Evolutionary conservation across 345 rosid species (phyloP).

Genomic region (Stellera chamaejasme): DNA sequence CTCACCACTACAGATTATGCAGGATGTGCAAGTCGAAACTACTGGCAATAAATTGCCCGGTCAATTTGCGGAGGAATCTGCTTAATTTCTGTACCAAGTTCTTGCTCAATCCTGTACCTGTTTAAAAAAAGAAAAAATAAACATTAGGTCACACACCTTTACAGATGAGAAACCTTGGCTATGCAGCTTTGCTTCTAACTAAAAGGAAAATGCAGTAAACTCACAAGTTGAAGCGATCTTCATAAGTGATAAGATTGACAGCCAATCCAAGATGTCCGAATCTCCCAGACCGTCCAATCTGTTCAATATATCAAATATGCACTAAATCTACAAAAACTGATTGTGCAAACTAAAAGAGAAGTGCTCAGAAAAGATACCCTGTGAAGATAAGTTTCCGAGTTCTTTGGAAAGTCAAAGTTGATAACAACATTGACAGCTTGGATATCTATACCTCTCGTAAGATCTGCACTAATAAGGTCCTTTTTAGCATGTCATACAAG

Average conservation of each 20-base stretch:
- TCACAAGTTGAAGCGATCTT: constrained; percentile 98
- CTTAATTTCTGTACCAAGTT: constrained; percentile 98
- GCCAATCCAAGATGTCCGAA: constrained; percentile 99
- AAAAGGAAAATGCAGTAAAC: neutral
- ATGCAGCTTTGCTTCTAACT: neutral
- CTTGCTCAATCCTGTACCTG: constrained; percentile 99
- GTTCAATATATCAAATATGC: constrained; percentile 7
- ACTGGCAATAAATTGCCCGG: constrained; percentile 87
- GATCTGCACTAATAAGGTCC: constrained; percentile 44
- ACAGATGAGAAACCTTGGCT: neutral
- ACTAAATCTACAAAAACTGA: constrained; percentile 1
- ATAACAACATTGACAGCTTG: constrained; percentile 99
- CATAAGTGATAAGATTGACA: constrained; percentile 96
- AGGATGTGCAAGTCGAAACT: constrained; percentile 18
- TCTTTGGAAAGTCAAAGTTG: constrained; percentile 96
- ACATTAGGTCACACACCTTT: neutral
- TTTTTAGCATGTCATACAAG: constrained; percentile 11
- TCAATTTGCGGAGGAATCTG: constrained; percentile 97
- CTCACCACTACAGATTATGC: constrained; percentile 33
- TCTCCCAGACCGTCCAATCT: constrained; percentile 99
- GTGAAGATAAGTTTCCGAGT: constrained; percentile 95
- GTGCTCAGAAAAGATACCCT: constrained; percentile 47
- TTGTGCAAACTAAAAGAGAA: neutral
- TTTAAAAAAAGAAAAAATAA: neutral
- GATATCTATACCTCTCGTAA: constrained; percentile 98